phyloP scores from a whole-genome alignment of 345 rosid species.

The Citrus australasica region DNA sequence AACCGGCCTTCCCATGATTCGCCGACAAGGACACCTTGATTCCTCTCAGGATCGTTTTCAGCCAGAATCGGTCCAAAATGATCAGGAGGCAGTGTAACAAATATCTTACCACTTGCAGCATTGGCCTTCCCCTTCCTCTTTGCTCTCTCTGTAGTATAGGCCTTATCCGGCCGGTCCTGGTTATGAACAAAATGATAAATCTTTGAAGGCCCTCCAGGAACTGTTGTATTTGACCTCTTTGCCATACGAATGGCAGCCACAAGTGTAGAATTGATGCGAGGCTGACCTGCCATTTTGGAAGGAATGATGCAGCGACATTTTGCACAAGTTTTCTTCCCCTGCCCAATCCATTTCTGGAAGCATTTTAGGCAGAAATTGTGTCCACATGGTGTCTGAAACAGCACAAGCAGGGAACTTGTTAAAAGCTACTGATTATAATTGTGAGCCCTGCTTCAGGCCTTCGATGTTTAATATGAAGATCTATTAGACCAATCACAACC shows the following conservation, averaged over 20 bases:
- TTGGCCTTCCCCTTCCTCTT: slow-evolving; percentile 53
- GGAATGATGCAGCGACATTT: slow-evolving; percentile 53
- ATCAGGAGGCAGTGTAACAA: slow-evolving; percentile 52
- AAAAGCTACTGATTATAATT: background rate
- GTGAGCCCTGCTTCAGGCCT: background rate
- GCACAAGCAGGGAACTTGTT: slow-evolving; percentile 6
- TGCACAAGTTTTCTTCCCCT: slow-evolving; percentile 48
- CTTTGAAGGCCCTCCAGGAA: slow-evolving; percentile 20
- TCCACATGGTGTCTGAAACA: slow-evolving; percentile 66
- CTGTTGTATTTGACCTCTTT: slow-evolving; percentile 32
- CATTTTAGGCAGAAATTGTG: slow-evolving; percentile 70
- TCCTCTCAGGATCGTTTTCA: slow-evolving; percentile 59
- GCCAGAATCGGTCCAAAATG: slow-evolving; percentile 70
- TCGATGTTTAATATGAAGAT: background rate
- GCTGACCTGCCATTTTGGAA: slow-evolving; percentile 46
- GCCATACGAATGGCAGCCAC: slow-evolving; percentile 59
- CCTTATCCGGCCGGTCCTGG: slow-evolving; percentile 52
- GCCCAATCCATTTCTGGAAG: slow-evolving; percentile 57
- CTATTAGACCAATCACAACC: background rate
- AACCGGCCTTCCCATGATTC: slow-evolving; percentile 56
- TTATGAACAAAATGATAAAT: slow-evolving; percentile 44
- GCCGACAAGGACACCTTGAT: slow-evolving; percentile 68
- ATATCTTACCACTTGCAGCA: slow-evolving; percentile 72
- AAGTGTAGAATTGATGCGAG: slow-evolving; percentile 50
- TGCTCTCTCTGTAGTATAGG: slow-evolving; percentile 57